Conservation (phyloP, 2,329 filamentous ascomycete species). For the Chaetomiaceae sp. region DNA sequence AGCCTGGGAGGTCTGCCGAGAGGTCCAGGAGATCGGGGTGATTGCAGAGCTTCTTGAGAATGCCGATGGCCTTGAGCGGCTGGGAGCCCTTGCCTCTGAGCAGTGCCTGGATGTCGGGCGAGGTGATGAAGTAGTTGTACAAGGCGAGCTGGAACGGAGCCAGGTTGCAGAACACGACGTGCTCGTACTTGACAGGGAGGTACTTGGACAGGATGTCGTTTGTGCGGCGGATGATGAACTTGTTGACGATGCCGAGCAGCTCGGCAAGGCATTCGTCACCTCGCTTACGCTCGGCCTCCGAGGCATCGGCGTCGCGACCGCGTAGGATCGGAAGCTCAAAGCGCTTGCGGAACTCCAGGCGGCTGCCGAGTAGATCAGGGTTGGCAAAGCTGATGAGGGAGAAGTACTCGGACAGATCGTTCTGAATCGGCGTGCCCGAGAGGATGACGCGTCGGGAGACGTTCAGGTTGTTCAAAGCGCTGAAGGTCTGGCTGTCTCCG, state of each 20-base stretch:
- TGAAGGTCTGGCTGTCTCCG: constrained; percentile 92
- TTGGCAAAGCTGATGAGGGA: constrained; percentile 95
- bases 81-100: constrained; percentile 92
- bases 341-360: constrained; percentile 86
- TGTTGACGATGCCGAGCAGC: constrained; percentile 82
- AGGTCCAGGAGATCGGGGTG: constrained; percentile 90
- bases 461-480: constrained; percentile 81
- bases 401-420: constrained; percentile 97
- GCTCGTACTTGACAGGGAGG: constrained; percentile 95
- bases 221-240: constrained; percentile 95
- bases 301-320: constrained; percentile 85
- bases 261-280: constrained; percentile 81
- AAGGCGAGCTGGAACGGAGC: constrained; percentile 88
- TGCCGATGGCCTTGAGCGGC: constrained; percentile 90
- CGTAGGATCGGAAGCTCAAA: constrained; percentile 90
- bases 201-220: constrained; percentile 99
- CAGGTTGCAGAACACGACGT: constrained; percentile 96
- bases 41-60: constrained; percentile 98
- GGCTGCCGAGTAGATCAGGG: constrained; percentile 81
- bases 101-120: constrained; percentile 87
- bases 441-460: constrained; percentile 89
- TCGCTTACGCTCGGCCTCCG: constrained; percentile 73
- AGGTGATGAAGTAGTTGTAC: constrained; percentile 96
- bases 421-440: constrained; percentile 96
- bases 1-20: constrained; percentile 77